Evolutionary conservation across 1,284 basidiomycete species (phyloP), one percentile per base, ranked within the genome.

Genomic region (Earliella scabrosa): DNA sequence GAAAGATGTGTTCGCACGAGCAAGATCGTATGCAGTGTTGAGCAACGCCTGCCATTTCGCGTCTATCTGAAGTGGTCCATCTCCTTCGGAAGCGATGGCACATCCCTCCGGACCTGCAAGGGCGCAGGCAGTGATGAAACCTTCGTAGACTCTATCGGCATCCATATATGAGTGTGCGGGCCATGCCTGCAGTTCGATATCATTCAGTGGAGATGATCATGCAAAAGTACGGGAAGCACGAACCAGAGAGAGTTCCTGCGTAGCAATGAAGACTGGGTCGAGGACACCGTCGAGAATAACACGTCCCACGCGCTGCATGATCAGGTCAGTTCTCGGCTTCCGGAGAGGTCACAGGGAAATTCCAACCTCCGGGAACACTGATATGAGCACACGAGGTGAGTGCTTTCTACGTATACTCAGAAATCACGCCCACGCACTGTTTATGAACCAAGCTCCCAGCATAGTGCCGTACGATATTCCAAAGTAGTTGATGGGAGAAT

Each of bases 401-500:
- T 16, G 9, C 9, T 16, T n/a, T n/a, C n/a, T 34, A 34, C 32
- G 32, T 3, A 34, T 10, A 10, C 9, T 3, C 11, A 3, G 36
- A 18, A 18, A n/a, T 16, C 36, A 38, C 32, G 21, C 10, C 20
- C 44, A 32, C 27, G n/a, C 2, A 63, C 62, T 63, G 46, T 63
- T 59, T 11, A 52, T 48, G 48, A 63, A 57, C 39, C 54, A 57
- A 26, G 50, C 35, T 24, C 63, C 63, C 31, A 64, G 46, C 14
- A 59, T 20, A 8, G 63, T 58, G 10, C 63, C 58, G 20, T 64
- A 59, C 18, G 54, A 59, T 9, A 64, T 39, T 2, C 63, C 63
- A 50, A 54, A 59, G 35, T 62, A 64, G 26, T 56, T 46, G 36
- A 64, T 56, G 16, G 48, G 52, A 20, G 41, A 53, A 5, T 51